phyloP scores from a whole-genome alignment of 805 yeast genomes.

The Alloascoidea hylecoeti region DNA sequence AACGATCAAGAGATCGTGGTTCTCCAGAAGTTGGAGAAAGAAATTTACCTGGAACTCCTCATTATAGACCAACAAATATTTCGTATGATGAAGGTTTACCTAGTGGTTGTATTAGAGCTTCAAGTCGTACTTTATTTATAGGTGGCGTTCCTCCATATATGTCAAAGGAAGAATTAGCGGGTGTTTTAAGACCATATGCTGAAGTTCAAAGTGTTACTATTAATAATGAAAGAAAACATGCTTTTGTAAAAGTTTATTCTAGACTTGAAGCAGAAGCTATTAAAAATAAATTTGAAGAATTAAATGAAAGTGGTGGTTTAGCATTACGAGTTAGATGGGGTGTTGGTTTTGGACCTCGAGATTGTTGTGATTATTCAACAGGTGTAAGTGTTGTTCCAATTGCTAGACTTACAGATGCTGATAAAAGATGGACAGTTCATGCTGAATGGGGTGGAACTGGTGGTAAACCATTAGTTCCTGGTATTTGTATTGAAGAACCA shows the following conservation, averaged over 20 bases:
- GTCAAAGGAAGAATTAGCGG: conserved; percentile 60
- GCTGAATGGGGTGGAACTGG: conserved; percentile 98
- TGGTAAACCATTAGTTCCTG: conserved; percentile 66
- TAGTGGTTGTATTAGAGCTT: conserved; percentile 67
- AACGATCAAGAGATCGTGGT: conserved; percentile 6
- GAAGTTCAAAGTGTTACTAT: conserved; percentile 85
- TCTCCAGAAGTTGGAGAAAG: background rate
- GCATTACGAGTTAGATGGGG: conserved; percentile 92
- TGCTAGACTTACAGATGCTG: conserved; percentile 86
- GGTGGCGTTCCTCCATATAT: conserved; percentile 85
- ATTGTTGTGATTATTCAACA: conserved; percentile 88
- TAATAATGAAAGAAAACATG: conserved; percentile 85
- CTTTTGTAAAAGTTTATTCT: conserved; percentile 88
- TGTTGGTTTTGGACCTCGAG: conserved; percentile 97
- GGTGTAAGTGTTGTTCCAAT: conserved; percentile 88
- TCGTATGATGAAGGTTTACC: conserved; percentile 61
- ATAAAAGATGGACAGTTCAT: conserved; percentile 70
- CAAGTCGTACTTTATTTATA: conserved; percentile 81
- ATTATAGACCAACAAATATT: conserved; percentile 39
- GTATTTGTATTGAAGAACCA: conserved; percentile 87
- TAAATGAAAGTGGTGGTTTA: conserved; percentile 44
- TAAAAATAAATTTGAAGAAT: conserved; percentile 44
- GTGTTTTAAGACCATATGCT: conserved; percentile 69
- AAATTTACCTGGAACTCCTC: background rate
- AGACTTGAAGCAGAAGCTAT: conserved; percentile 85